Evolutionary conservation across 768 basidiomycete species (phyloP), one percentile per base, ranked within the genome.

Genomic region (Termitomyces sp.): DNA sequence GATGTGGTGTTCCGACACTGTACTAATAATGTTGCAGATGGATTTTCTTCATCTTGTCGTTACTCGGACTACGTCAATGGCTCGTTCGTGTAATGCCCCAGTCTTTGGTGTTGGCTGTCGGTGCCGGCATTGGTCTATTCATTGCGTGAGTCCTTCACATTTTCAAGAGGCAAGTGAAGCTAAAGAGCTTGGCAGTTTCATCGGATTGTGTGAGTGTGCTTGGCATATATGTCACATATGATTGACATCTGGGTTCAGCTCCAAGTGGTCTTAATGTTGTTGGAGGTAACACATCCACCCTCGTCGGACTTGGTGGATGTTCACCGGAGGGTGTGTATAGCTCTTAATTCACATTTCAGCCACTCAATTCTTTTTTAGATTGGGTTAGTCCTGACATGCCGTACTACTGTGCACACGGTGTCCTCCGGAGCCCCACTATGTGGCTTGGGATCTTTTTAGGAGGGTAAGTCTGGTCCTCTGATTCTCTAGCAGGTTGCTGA

Each of bases 381-480:
- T 82, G 76, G 65, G 34, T 78, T 51, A 69, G 69, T 50, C 59
- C 67, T 0, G 68, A 72, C 48, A 72, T 91, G 29, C 76, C 82
- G 5, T 65, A 78, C 52, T 91, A 81, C 72, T 94, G 92, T 62
- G 74, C 72, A 3, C 68, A 74, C 15, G 83, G 81, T 41, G 86
- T 90, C 4, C 73, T 94, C 28, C 85, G 81, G 39, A 86, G 73
- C 60, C 90, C 91, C 1, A 89, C 86, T 10, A 85, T 90, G 76
- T 94, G 92, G 92, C 72, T 94, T n/a, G 92, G 92, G 36, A 82
- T 94, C 56, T 90, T 92, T 69, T 74, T 85, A 6, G 92, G 92
- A 62, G 92, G 92, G 86, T 88, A 65, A 24, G 84, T 65, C 13
- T 53, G 31, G 49, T 16, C 28, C 13, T 31, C 9, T 41, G 16